Evolutionary conservation across 257 asterid species (phyloP).

Genomic region (Nicotiana obtusifolia): DNA sequence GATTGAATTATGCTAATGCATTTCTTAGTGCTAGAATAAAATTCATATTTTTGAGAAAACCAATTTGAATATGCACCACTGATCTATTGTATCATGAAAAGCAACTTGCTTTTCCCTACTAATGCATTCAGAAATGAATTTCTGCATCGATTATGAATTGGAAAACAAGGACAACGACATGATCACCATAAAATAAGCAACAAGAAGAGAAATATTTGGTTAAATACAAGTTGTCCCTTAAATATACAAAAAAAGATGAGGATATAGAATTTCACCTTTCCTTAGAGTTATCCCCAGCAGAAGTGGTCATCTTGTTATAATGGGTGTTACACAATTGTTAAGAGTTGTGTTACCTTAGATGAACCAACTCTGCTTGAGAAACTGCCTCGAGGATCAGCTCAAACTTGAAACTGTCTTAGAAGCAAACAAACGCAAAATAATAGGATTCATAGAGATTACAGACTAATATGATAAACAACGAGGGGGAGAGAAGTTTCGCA

Average conservation of each 20-base stretch:
- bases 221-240: not conserved
- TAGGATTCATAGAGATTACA: not conserved
- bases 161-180: too few species aligned
- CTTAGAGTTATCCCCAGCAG: not conserved
- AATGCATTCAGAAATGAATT: too few species aligned
- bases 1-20: too few species aligned
- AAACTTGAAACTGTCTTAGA: not conserved
- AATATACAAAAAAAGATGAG: not conserved
- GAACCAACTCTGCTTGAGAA: not conserved
- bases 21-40: too few species aligned
- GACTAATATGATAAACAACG: not conserved
- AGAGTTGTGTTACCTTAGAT: not conserved
- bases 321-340: not conserved
- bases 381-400: not conserved
- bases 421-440: not conserved
- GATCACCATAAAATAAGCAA: too few species aligned
- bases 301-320: not conserved
- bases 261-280: not conserved
- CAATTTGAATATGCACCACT: too few species aligned
- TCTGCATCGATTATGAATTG: too few species aligned
- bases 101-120: too few species aligned
- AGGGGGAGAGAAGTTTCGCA: not conserved
- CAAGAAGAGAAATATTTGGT: too few species aligned
- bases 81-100: too few species aligned
- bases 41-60: too few species aligned